Base-by-base conservation (phyloP, 495 filamentous ascomycete genomes). In the Penicillium riverlandense region DNA sequence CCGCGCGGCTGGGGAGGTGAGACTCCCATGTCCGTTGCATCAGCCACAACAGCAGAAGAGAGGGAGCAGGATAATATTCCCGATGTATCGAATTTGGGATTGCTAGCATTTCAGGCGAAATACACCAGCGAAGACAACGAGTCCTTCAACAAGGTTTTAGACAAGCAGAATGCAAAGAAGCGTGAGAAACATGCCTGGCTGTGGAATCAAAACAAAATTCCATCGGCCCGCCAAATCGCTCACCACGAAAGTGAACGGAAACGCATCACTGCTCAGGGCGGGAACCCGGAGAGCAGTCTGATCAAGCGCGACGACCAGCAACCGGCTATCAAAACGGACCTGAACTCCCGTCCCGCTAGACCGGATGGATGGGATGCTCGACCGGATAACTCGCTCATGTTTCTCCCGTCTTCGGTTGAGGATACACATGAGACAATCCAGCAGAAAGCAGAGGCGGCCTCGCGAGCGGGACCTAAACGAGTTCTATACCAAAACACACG, bases 111-210 rank as follows among this genome's bases (percentile, higher is more conserved):
- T 54, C 92, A 97, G 52, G 75, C 85, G 6, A 88, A 86, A 54
- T 97, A 95, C 63, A 97, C 90, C 5, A 92, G 86, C 51, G 92
- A 98, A 65, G 92, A 98, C 61, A 96, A 97, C 56, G 91, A 95
- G 54, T 88, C 83, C 39, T 96, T 98, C 70, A 91, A 95, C 65
- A 84, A 84, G 54, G 72, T 97, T 1, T 68, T 98, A 10, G 92
- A 98, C 66, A 88, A 84, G 59, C 88, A 96, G 52, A 98, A 96
- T 57, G 73, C 78, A 22, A 90, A 89, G 60, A 76, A 75, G 33
- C 79, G 83, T 10, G 83, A 87, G 57, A 90, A 87, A 49, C 82
- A 95, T 57, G 81, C 80, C 0, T 98, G 90, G 84, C 70, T 96
- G 38, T 95, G 88, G 83, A 77, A 74, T 29, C 82, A 79, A 22